Evolutionary conservation across 805 yeast genomes (phyloP).

Genomic region (Hanseniaspora lindneri): DNA sequence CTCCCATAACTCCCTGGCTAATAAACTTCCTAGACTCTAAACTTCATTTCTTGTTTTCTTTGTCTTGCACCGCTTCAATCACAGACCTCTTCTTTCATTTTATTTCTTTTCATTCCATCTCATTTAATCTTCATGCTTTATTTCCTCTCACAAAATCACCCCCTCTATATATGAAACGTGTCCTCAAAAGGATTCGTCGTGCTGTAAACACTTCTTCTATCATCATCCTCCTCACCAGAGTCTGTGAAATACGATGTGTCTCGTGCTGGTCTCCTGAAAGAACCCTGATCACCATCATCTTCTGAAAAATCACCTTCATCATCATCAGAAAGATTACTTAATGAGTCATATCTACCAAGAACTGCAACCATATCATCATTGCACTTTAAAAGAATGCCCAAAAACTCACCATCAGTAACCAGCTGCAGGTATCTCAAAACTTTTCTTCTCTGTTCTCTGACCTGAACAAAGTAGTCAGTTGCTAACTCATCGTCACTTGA

Average conservation of each 20-base stretch:
- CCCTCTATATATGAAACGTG: constrained; percentile 25
- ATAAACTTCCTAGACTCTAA: no score
- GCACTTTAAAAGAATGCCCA: constrained; percentile 80
- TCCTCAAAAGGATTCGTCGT: constrained; percentile 45
- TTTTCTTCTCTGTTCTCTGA: constrained; percentile 63
- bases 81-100: no score
- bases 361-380: constrained; percentile 80
- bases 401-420: constrained; percentile 70
- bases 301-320: constrained; percentile 32
- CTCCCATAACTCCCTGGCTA: no score
- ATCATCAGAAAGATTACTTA: constrained; percentile 36
- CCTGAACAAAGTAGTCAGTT: constrained; percentile 57
- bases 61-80: no score
- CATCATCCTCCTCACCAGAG: constrained; percentile 20
- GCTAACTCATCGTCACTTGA: constrained; percentile 56
- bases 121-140: no score
- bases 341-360: constrained; percentile 53
- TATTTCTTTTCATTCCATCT: no score
- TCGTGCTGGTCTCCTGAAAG: constrained; percentile 18
- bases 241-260: constrained; percentile 14
- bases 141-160: neutral
- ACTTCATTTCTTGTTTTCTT: no score
- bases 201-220: constrained; percentile 4
- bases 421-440: constrained; percentile 72
- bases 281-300: constrained; percentile 20